These are phyloP conservation scores for Phlebiopsis gigantea DNA, from an alignment of 768 basidiomycete genomes.

Conservation along the genomic window DNA sequence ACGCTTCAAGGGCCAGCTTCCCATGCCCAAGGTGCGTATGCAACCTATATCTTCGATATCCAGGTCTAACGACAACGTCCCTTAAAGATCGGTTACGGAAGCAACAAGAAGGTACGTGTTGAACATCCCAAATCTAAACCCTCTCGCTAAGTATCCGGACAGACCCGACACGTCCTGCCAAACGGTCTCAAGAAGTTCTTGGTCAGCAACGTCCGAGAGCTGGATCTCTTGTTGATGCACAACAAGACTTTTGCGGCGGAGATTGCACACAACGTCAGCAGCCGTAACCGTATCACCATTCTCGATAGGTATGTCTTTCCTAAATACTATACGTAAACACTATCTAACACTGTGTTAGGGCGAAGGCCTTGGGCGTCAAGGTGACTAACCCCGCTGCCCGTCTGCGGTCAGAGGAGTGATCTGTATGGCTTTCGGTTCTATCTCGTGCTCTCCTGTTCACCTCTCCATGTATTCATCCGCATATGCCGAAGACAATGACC, in stretches of 20 bases:
- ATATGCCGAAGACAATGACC: conserved; percentile 45
- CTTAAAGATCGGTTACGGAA: conserved; percentile 79
- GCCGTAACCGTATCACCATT: conserved; percentile 89
- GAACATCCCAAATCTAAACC: not conserved
- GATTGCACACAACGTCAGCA: conserved; percentile 94
- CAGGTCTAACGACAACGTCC: conserved; percentile 1
- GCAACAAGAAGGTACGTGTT: conserved; percentile 67
- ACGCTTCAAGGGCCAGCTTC: conserved; percentile 90
- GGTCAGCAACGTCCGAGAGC: conserved; percentile 88
- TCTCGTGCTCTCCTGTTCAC: conserved; percentile 30
- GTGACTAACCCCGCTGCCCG: conserved; percentile 91
- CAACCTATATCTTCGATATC: not conserved
- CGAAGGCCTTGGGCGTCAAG: conserved; percentile 83
- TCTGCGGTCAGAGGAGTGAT: conserved; percentile 87
- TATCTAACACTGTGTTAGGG: conserved; percentile 38
- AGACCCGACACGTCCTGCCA: conserved; percentile 94
- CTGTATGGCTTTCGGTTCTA: conserved; percentile 31
- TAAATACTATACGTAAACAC: not conserved
- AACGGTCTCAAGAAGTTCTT: conserved; percentile 95
- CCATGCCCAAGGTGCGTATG: conserved; percentile 90
- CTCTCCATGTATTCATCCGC: conserved; percentile 43
- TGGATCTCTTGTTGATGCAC: conserved; percentile 97
- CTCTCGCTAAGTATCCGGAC: not conserved
- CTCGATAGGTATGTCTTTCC: conserved; percentile 64
- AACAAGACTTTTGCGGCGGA: conserved; percentile 94